These are phyloP conservation scores for Eutreptiella sp. DNA, from an alignment of 208 protist species.

Conservation along the genomic window DNA sequence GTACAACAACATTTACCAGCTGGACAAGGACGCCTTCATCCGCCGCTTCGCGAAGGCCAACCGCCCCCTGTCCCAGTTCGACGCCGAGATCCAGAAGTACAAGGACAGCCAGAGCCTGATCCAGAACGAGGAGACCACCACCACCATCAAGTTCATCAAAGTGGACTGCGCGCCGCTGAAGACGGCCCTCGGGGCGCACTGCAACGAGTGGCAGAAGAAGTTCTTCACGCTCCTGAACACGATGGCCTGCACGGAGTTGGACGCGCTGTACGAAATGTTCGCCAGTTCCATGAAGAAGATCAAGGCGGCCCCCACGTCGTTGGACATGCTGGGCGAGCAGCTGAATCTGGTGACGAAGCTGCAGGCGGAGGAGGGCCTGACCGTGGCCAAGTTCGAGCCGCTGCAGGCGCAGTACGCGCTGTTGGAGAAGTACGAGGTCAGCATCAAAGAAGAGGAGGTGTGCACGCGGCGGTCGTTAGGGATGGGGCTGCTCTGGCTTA, in stretches of 20 bases:
- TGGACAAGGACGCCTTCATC: constrained; percentile 89
- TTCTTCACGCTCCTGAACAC: constrained; percentile 88
- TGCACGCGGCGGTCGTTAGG: too few relatives aligned
- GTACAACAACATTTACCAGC: constrained; percentile 86
- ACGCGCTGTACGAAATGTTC: constrained; percentile 79
- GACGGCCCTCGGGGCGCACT: constrained; percentile 86
- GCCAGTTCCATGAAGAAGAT: constrained; percentile 59
- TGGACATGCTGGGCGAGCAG: constrained; percentile 85
- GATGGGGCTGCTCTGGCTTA: too few relatives aligned
- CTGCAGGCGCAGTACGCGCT: constrained; percentile 57
- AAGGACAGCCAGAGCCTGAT: constrained; percentile 82
- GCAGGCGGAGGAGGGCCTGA: constrained; percentile 59
- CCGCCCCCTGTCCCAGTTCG: constrained; percentile 80
- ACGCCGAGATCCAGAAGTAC: constrained; percentile 92
- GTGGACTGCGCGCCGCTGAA: constrained; percentile 93
- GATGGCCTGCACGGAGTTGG: constrained; percentile 78
- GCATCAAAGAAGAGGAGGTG: constrained; percentile 74
- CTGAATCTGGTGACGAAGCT: constrained; percentile 70
- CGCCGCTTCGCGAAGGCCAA: constrained; percentile 86
- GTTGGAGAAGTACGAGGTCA: constrained; percentile 85
- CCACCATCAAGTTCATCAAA: constrained; percentile 86
- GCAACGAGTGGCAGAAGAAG: constrained; percentile 86
- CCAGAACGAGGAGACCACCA: constrained; percentile 88
- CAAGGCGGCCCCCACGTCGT: constrained; percentile 68
- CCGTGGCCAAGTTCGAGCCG: constrained; percentile 80